These are phyloP conservation scores for Yamadazyma dushanensis DNA, from an alignment of 1,139 yeast genomes.

Conservation along the genomic window DNA sequence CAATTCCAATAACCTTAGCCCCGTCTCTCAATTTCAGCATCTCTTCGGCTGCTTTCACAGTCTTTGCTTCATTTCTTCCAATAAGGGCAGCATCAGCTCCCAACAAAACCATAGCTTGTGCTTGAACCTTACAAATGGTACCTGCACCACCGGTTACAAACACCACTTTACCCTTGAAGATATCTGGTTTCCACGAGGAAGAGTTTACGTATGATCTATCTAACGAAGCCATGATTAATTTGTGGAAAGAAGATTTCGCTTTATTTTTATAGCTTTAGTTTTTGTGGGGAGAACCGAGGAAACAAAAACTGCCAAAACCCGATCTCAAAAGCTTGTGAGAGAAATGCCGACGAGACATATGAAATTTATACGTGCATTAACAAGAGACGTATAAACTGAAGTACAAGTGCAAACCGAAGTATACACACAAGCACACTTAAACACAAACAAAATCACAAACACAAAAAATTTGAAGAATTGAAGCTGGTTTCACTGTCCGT, in stretches of 20 bases:
- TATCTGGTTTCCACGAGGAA: constrained; percentile 53
- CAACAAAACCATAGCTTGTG: constrained; percentile 77
- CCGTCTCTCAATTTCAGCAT: constrained; percentile 59
- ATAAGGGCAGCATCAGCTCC: constrained; percentile 90
- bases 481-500: too few species aligned
- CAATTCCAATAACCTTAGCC: constrained; percentile 69
- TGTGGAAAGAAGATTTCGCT: background rate
- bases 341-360: too few species aligned
- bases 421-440: too few species aligned
- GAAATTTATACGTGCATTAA: too few species aligned
- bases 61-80: constrained; percentile 73
- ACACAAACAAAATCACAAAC: too few species aligned
- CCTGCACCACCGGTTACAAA: constrained; percentile 98
- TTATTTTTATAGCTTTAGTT: background rate
- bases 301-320: background rate
- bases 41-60: constrained; percentile 68
- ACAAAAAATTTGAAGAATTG: too few species aligned
- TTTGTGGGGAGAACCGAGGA: background rate
- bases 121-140: constrained; percentile 86
- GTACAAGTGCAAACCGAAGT: too few species aligned
- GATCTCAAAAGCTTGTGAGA: too few species aligned
- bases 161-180: constrained; percentile 82
- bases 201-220: constrained; percentile 22
- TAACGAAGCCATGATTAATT: background rate
- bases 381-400: too few species aligned